Base-by-base conservation (phyloP, 2,329 filamentous ascomycete species). In the Fusarium lateritium region DNA sequence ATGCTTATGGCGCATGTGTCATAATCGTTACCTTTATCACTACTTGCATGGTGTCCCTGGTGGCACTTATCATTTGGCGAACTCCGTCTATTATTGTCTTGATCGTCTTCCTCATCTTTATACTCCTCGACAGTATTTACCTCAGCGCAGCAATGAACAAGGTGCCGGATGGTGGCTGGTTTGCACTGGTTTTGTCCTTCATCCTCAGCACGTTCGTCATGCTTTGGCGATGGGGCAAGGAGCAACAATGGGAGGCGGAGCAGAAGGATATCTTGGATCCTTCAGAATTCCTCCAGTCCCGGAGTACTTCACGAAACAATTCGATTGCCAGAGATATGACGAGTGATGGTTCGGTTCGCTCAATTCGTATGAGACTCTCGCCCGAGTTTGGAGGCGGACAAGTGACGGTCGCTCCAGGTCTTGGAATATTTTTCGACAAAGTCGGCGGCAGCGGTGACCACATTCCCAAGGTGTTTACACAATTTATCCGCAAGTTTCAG, bases 361-460 rank as follows among this genome's bases (percentile, higher is more conserved):
- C 73, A 14, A 54, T 70, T 28, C 70, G 73, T 19, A 55, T 75
- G 21, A 67, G 69, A 26, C 75, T 84, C 7, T 73, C 77, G 1
- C 74, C 77, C 3, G 77, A 78, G 33, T 84, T 79, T 77, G 83
- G 83, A 44, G 80, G 81, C 40, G 81, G 81, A 4, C 69, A 76
- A 15, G 70, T 84, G 10, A 84, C 82, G 28, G 80, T 80, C 0
- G 86, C 88, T 53, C 83, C 82, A 57, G 92, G 84, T 28, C 84
- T 88, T 8, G 92, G 90, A 2, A 89, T 94, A 56, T 94, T 93
- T 81, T 94, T 94, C 76, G 92, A 94, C 79, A 94, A 94, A 78
- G 84, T 87, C 2, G 91, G 92, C 43, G 85, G 91, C 90, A 3
- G 86, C 85, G 9, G 89, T 91, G 75, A 75, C 40, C 71, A 73